Conservation (phyloP, 441 rosid species). For the Aquilaria agallochum region DNA sequence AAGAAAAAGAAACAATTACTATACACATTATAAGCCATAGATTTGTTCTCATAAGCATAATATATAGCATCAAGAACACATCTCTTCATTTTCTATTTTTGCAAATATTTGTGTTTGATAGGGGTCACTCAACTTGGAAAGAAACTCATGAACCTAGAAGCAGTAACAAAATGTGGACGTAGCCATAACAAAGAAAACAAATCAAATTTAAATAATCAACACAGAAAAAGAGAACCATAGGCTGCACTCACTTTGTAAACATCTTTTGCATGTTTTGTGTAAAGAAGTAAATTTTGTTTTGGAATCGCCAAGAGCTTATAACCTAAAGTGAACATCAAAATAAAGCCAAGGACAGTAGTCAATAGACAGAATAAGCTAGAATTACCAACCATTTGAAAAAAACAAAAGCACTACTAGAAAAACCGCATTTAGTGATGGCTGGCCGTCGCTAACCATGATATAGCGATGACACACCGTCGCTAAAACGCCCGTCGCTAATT, state of each 20-base stretch:
- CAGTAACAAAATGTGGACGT: constrained; percentile 4
- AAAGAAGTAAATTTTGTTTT: constrained; percentile 94
- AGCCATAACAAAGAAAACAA: neutral
- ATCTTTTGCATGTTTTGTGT: constrained; percentile 92
- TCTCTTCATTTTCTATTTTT: constrained; percentile 94
- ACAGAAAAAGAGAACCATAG: neutral
- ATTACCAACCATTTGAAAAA: too few species aligned
- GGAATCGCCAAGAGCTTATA: constrained; percentile 89
- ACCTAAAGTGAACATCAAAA: constrained; percentile 39
- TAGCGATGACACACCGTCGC: too few species aligned
- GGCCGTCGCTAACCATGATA: too few species aligned
- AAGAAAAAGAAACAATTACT: neutral
- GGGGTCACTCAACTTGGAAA: constrained; percentile 82
- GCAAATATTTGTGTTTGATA: constrained; percentile 93
- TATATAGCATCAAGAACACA: constrained; percentile 16
- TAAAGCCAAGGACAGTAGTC: neutral
- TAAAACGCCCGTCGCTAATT: too few species aligned
- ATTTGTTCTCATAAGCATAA: neutral
- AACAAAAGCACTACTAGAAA: too few species aligned
- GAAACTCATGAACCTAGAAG: constrained; percentile 77
- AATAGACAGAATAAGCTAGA: too few species aligned
- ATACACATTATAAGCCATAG: constrained; percentile 1
- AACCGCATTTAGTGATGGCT: too few species aligned
- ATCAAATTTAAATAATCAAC: neutral
- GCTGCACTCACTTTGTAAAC: constrained; percentile 65